These are phyloP conservation scores for Waitea zeae DNA, from an alignment of 1,284 basidiomycete genomes.

Conservation along the genomic window DNA sequence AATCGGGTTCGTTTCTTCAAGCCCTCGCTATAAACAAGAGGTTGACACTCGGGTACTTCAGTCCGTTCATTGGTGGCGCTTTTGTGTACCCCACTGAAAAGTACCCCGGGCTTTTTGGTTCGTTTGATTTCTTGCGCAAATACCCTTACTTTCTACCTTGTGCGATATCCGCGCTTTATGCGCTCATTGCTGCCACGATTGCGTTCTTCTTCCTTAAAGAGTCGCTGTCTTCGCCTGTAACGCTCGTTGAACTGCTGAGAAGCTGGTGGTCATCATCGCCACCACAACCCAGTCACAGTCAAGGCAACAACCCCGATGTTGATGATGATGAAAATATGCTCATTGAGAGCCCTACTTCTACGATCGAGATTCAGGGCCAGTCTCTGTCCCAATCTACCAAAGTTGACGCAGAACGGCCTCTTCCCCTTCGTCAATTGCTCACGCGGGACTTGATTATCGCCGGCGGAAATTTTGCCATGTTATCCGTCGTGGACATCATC, in stretches of 20 bases:
- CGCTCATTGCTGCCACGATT: conserved; percentile 32
- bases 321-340: conserved; percentile 12
- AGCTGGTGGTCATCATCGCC: conserved; percentile 15
- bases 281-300: conserved; percentile 13
- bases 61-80: conserved; percentile 54
- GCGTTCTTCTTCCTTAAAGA: conserved; percentile 44
- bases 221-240: conserved; percentile 2
- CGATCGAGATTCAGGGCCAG: conserved; percentile 10
- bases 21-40: background rate
- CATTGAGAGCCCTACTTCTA: conserved; percentile 9
- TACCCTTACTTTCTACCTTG: conserved; percentile 69
- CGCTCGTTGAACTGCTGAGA: background rate
- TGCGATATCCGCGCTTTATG: conserved; percentile 40
- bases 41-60: conserved; percentile 12
- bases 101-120: conserved; percentile 44
- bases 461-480: conserved; percentile 44
- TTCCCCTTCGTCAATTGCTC: conserved; percentile 25
- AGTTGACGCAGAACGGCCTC: conserved; percentile 19
- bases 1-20: conserved; percentile 17
- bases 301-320: conserved; percentile 13
- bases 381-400: conserved; percentile 8
- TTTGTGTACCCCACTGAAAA: conserved; percentile 53
- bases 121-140: conserved; percentile 38
- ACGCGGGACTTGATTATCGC: conserved; percentile 35
- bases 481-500: conserved; percentile 52